Conservation (phyloP, 2,329 filamentous ascomycete species). For the Diaporthe australafricana region DNA sequence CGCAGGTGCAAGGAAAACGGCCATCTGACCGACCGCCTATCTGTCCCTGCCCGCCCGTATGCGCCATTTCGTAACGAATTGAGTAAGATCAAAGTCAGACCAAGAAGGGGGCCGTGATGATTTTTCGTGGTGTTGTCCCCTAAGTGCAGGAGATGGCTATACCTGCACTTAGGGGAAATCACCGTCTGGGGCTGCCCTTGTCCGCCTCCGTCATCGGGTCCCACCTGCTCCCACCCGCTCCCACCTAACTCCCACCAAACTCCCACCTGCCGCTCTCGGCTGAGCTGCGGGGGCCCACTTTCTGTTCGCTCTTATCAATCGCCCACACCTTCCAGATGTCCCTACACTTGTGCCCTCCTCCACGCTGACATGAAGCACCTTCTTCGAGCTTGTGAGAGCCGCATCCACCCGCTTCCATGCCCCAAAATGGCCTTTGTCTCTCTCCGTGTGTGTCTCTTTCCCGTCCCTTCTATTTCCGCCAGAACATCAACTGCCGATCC, state of each 20-base stretch:
- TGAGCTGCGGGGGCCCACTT: slow-evolving; percentile 4
- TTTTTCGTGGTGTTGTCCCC: slow-evolving; percentile 34
- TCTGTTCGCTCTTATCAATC: background rate
- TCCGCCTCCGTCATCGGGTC: slow-evolving; percentile 23
- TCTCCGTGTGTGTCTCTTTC: no score
- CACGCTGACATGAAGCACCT: background rate
- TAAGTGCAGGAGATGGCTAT: slow-evolving; percentile 33
- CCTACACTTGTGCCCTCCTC: no score
- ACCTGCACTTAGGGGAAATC: slow-evolving; percentile 32
- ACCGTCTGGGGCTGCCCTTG: slow-evolving; percentile 18
- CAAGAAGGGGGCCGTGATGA: slow-evolving; percentile 30
- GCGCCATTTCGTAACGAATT: slow-evolving; percentile 30
- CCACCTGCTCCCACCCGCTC: slow-evolving; percentile 8
- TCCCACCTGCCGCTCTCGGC: slow-evolving; percentile 23
- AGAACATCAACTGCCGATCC: no score
- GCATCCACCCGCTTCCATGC: background rate
- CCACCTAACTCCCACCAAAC: slow-evolving; percentile 2
- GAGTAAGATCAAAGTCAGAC: slow-evolving; percentile 28
- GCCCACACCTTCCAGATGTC: background rate
- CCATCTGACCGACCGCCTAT: slow-evolving; percentile 26
- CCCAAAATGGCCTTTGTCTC: no score
- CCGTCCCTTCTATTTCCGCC: no score
- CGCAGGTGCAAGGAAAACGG: background rate
- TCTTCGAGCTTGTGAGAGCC: background rate
- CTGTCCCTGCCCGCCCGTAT: background rate